Conservation (phyloP, 345 rosid genomes). For the Lepidium aucheri region DNA sequence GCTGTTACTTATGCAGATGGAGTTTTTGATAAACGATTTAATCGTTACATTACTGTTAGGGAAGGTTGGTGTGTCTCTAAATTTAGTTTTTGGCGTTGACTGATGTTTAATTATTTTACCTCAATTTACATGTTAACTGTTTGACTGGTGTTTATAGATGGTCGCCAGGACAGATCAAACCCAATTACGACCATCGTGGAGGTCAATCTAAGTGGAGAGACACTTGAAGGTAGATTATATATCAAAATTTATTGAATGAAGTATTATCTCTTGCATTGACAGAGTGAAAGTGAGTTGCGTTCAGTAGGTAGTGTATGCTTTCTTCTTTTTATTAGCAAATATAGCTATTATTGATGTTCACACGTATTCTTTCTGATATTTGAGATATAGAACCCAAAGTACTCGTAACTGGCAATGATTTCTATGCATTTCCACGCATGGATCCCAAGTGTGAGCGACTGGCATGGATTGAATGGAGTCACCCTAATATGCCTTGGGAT, state of each 20-base stretch:
- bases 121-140: neutral
- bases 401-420: slow-evolving; percentile 67
- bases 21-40: slow-evolving; percentile 58
- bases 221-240: slow-evolving; percentile 43
- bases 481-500: slow-evolving; percentile 98
- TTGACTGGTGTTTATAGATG: slow-evolving; percentile 40
- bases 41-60: slow-evolving; percentile 62
- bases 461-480: slow-evolving; percentile 93
- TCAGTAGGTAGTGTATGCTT: neutral
- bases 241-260: neutral
- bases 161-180: slow-evolving; percentile 45
- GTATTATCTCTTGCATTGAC: neutral
- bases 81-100: neutral
- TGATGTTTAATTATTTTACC: neutral
- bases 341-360: neutral
- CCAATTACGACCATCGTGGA: slow-evolving; percentile 54
- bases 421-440: slow-evolving; percentile 92
- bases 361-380: neutral
- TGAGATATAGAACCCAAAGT: slow-evolving; percentile 59
- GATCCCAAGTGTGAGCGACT: slow-evolving; percentile 58
- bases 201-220: slow-evolving; percentile 35
- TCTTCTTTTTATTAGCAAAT: neutral
- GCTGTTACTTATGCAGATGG: slow-evolving; percentile 79
- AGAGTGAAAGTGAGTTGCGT: neutral
- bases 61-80: slow-evolving; percentile 45